phyloP scores from a whole-genome alignment of 371 early-diverging fungal genomes.

The Chytridiales sp. region DNA sequence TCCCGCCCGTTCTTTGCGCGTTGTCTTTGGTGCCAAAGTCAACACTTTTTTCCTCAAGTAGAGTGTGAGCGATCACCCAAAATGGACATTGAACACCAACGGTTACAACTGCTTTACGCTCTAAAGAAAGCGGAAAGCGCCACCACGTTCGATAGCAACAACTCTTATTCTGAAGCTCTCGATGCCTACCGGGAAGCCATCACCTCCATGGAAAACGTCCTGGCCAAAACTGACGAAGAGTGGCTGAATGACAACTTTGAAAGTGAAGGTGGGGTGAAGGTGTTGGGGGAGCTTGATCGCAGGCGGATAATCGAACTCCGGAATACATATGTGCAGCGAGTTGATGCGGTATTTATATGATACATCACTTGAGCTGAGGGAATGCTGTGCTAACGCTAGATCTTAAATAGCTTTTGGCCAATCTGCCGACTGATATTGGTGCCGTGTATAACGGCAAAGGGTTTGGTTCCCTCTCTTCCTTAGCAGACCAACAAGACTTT shows the following conservation, averaged over 20 bases:
- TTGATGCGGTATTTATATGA: constrained; percentile 10
- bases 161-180: constrained; percentile 22
- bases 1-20: not conserved
- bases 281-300: not conserved
- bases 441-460: constrained; percentile 18
- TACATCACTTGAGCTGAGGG: not conserved
- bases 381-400: not conserved
- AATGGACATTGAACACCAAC: not conserved
- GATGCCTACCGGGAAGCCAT: constrained; percentile 32
- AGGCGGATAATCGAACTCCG: constrained; percentile 25
- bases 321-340: constrained; percentile 27
- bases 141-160: constrained; percentile 21
- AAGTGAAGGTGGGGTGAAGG: not conserved
- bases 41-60: not conserved
- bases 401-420: constrained; percentile 15
- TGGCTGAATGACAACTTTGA: constrained; percentile 1
- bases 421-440: constrained; percentile 9
- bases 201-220: constrained; percentile 22
- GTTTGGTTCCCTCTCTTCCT: too few species aligned
- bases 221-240: constrained; percentile 24
- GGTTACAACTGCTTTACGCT: constrained; percentile 6
- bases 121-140: constrained; percentile 21
- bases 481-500: not conserved
- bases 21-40: not conserved
- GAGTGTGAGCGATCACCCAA: not conserved